phyloP scores from a whole-genome alignment of 2,329 filamentous ascomycete species.

The Paecilomyces variotii region DNA sequence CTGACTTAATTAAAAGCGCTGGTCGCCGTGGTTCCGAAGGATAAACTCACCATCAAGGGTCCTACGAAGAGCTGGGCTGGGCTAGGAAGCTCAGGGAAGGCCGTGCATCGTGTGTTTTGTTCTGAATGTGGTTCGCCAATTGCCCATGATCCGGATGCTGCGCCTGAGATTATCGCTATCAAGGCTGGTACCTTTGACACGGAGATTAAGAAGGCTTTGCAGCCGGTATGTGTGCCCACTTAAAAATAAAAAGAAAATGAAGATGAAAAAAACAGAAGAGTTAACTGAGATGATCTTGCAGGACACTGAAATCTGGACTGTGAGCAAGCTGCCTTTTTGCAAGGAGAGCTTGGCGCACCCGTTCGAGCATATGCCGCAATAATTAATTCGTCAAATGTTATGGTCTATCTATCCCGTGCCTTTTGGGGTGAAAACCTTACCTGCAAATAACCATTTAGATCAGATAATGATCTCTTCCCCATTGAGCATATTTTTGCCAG shows the following conservation, averaged over 20 bases:
- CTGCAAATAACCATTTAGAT: too few relatives aligned
- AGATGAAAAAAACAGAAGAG: too few relatives aligned
- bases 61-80: slow-evolving; percentile 58
- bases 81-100: slow-evolving; percentile 52
- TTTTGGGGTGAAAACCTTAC: too few relatives aligned
- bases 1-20: slow-evolving; percentile 40
- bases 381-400: slow-evolving; percentile 12
- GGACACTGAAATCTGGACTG: slow-evolving; percentile 62
- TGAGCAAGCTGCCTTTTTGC: slow-evolving; percentile 62
- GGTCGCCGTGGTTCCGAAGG: slow-evolving; percentile 58
- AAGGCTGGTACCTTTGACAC: slow-evolving; percentile 58
- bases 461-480: too few relatives aligned
- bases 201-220: slow-evolving; percentile 60
- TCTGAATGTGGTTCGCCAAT: slow-evolving; percentile 61
- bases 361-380: slow-evolving; percentile 57
- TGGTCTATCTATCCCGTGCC: too few relatives aligned
- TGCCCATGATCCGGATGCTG: slow-evolving; percentile 62
- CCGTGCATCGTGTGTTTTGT: slow-evolving; percentile 63
- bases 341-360: slow-evolving; percentile 56
- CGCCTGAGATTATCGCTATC: slow-evolving; percentile 61
- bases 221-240: slow-evolving; percentile 39
- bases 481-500: too few relatives aligned
- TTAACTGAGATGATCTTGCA: slow-evolving; percentile 3
- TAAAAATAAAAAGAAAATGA: too few relatives aligned
- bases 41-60: slow-evolving; percentile 55